These are phyloP conservation scores for Penicillium hordei DNA, from an alignment of 2,329 filamentous ascomycete genomes.

Conservation along the genomic window DNA sequence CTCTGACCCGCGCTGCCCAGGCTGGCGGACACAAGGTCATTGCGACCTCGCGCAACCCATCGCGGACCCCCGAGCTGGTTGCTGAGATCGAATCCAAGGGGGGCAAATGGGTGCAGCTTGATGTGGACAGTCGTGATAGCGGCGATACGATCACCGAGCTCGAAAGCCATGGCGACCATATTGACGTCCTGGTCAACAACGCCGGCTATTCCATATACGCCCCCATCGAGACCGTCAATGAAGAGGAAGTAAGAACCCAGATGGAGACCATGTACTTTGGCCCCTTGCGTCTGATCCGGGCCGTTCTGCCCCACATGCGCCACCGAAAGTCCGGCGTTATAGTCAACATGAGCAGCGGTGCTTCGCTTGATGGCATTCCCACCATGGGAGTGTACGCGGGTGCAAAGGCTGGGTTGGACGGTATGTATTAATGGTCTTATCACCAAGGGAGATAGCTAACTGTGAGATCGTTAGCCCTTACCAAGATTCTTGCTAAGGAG, in stretches of 20 bases:
- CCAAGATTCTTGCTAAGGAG: background rate
- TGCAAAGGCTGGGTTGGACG: conserved; percentile 31
- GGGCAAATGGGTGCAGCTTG: conserved; percentile 18
- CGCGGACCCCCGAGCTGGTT: conserved; percentile 18
- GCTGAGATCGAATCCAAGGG: conserved; percentile 18
- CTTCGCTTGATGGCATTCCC: conserved; percentile 21
- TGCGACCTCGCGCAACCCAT: conserved; percentile 25
- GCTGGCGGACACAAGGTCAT: conserved; percentile 26
- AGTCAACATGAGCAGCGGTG: conserved; percentile 29
- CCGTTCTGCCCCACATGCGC: conserved; percentile 29
- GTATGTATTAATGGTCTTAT: conserved; percentile 5
- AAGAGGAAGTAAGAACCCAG: conserved; percentile 22
- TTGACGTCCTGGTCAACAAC: conserved; percentile 24
- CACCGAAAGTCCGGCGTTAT: conserved; percentile 22
- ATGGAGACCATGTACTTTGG: conserved; percentile 31
- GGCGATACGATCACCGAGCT: background rate
- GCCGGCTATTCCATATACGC: conserved; percentile 25
- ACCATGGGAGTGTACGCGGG: conserved; percentile 30
- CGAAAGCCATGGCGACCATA: conserved; percentile 1
- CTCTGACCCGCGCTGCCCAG: conserved; percentile 22
- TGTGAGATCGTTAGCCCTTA: background rate
- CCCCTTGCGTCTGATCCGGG: conserved; percentile 25
- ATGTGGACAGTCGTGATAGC: conserved; percentile 11
- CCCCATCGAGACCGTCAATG: conserved; percentile 29
- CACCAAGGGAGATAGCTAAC: background rate